A percentile compares a stretch with the other conserved stretches of the same genome.
Evolutionary conservation across 345 rosid genomes (phyloP).

Genomic region (Arabis hirsuta): DNA sequence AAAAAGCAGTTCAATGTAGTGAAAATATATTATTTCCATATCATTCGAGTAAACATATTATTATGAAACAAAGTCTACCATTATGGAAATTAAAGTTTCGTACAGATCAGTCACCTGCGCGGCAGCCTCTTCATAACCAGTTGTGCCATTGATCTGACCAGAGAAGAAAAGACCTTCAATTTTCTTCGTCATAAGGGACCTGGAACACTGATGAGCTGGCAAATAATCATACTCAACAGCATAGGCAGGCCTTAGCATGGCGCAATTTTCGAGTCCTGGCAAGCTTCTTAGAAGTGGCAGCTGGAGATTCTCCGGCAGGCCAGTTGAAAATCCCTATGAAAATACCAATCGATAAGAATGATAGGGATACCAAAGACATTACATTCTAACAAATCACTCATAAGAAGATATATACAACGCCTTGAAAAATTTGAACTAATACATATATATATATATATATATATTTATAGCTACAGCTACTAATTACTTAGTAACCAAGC

Average conservation of each 20-base stretch:
- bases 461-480: too few species aligned
- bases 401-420: constrained; percentile 5
- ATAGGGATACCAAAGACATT: constrained; percentile 13
- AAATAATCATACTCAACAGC: constrained; percentile 98
- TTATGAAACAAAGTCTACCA: constrained; percentile 15
- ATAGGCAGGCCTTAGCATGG: constrained; percentile 97
- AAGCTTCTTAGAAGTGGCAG: constrained; percentile 93
- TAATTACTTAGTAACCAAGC: constrained; percentile 14
- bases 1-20: not conserved
- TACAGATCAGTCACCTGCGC: constrained; percentile 68
- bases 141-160: constrained; percentile 98
- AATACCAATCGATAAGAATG: constrained; percentile 25
- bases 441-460: not conserved
- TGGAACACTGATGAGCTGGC: constrained; percentile 91
- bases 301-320: constrained; percentile 92
- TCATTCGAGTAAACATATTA: constrained; percentile 14
- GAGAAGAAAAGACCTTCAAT: constrained; percentile 96
- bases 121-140: constrained; percentile 99
- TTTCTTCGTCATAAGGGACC: constrained; percentile 96
- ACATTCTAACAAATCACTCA: constrained; percentile 10
- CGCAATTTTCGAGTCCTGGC: constrained; percentile 97
- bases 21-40: constrained; percentile 19
- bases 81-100: constrained; percentile 24
- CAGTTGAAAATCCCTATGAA: constrained; percentile 94
- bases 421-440: not conserved